A percentile compares a stretch with the other conserved stretches of the same genome.
These are phyloP conservation scores for Ceratocystis lukuohia DNA, from an alignment of 2,329 filamentous ascomycete species.

Conservation along the genomic window DNA sequence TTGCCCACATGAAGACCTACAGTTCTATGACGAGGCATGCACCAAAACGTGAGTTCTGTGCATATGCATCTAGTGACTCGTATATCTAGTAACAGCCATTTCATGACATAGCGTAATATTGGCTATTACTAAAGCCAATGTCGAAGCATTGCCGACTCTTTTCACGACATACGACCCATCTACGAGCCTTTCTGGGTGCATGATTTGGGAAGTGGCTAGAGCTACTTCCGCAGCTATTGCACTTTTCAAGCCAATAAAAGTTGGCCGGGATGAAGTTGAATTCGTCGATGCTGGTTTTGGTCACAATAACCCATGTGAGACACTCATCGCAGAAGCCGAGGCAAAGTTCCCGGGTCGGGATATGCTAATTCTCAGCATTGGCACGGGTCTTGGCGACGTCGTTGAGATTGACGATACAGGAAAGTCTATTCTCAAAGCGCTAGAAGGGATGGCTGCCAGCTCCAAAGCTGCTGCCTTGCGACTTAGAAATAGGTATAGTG, in stretches of 20 bases:
- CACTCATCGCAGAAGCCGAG: slow-evolving; percentile 24
- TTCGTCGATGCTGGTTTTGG: slow-evolving; percentile 26
- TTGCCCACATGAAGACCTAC: background rate
- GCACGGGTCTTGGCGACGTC: slow-evolving; percentile 23
- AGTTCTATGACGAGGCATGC: background rate
- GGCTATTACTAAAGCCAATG: background rate
- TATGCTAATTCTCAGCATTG: slow-evolving; percentile 23
- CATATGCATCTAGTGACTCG: background rate
- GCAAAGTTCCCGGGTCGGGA: slow-evolving; percentile 21
- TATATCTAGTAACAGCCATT: background rate
- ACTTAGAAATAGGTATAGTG: slow-evolving; percentile 20
- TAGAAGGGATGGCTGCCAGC: background rate
- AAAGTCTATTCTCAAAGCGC: background rate
- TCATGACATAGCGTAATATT: background rate
- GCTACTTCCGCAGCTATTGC: slow-evolving; percentile 25
- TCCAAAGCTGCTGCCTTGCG: background rate
- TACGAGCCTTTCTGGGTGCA: slow-evolving; percentile 20
- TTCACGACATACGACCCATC: slow-evolving; percentile 25
- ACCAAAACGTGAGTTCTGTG: background rate
- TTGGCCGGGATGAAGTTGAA: slow-evolving; percentile 23
- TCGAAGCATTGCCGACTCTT: slow-evolving; percentile 21
- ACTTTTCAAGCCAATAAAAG: slow-evolving; percentile 25
- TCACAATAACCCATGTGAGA: slow-evolving; percentile 8
- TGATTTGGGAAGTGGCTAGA: slow-evolving; percentile 25
- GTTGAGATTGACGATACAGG: slow-evolving; percentile 20